These are phyloP conservation scores for Ananas comosus DNA, from an alignment of 176 grass and related monocot genomes.

Conservation along the genomic window DNA sequence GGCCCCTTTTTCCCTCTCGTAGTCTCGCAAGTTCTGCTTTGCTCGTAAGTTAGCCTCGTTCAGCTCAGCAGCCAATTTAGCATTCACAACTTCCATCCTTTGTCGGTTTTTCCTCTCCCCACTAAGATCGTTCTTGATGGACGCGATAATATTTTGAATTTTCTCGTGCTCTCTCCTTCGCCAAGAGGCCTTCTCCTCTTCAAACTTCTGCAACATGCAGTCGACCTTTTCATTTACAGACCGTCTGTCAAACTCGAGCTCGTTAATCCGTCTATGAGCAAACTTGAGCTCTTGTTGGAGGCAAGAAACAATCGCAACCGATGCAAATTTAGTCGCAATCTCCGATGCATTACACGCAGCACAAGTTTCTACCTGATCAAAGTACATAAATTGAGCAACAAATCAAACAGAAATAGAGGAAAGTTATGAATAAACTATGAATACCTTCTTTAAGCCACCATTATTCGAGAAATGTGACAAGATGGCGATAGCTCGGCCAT, in stretches of 20 bases:
- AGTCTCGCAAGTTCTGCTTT: constrained; percentile 22
- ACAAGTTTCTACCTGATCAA: constrained; percentile 26
- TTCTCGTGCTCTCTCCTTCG: constrained; percentile 23
- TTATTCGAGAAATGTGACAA: neutral
- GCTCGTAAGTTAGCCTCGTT: constrained; percentile 16
- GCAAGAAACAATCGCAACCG: neutral
- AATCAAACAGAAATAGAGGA: neutral
- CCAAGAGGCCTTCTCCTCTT: constrained; percentile 37
- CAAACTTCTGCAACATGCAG: constrained; percentile 17
- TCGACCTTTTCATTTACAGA: constrained; percentile 16
- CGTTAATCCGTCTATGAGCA: constrained; percentile 5
- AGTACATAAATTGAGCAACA: neutral
- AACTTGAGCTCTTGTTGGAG: constrained; percentile 23
- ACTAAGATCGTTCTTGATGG: constrained; percentile 3
- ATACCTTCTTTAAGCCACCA: neutral
- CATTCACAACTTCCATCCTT: constrained; percentile 29
- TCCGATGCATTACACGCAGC: constrained; percentile 18
- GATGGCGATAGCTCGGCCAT: neutral
- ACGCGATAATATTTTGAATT: neutral
- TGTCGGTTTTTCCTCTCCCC: constrained; percentile 30
- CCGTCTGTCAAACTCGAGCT: constrained; percentile 20
- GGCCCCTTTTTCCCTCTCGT: constrained; percentile 38
- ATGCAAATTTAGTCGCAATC: constrained; percentile 37
- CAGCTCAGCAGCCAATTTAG: constrained; percentile 11
- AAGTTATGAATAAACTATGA: neutral